These are phyloP conservation scores for Colletotrichum sp. DNA, from an alignment of 2,329 filamentous ascomycete genomes.

Conservation along the genomic window DNA sequence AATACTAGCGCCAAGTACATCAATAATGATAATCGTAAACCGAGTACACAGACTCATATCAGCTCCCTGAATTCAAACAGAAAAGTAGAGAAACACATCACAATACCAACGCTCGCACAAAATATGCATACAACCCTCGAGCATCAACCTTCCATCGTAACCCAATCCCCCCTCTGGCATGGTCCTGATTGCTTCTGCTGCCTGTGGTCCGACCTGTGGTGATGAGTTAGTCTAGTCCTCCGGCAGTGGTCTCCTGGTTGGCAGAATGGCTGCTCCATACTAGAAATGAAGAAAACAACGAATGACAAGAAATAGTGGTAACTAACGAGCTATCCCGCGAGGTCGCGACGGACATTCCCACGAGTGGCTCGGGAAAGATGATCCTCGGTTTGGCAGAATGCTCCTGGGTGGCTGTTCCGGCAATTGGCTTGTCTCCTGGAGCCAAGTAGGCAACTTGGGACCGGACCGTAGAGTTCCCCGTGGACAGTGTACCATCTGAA, in stretches of 20 bases:
- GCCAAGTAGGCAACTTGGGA: background rate
- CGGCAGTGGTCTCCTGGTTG: background rate
- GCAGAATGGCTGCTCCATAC: background rate
- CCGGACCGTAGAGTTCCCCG: background rate
- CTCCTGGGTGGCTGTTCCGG: background rate
- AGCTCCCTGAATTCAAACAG: background rate
- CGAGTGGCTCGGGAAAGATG: background rate
- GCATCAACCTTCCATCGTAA: background rate
- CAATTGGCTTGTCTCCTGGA: background rate
- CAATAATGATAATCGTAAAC: background rate
- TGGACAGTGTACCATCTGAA: background rate
- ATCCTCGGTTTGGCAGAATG: background rate
- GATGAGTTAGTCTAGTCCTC: conserved; percentile 14
- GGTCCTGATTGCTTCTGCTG: too few species aligned
- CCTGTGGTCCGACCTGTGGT: background rate
- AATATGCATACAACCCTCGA: background rate
- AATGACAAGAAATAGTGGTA: conserved; percentile 13
- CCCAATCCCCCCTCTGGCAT: background rate
- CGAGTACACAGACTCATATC: background rate
- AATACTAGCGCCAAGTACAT: background rate
- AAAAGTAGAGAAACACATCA: background rate
- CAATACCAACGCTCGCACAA: background rate
- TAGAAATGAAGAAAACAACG: background rate
- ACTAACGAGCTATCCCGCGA: conserved; percentile 15
- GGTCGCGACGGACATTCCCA: background rate